Percentiles rank a stretch among this genome's conserved stretches.
These are phyloP conservation scores for Carex sylvatica DNA, from an alignment of 202 grass and related monocot species.

Conservation along the genomic window DNA sequence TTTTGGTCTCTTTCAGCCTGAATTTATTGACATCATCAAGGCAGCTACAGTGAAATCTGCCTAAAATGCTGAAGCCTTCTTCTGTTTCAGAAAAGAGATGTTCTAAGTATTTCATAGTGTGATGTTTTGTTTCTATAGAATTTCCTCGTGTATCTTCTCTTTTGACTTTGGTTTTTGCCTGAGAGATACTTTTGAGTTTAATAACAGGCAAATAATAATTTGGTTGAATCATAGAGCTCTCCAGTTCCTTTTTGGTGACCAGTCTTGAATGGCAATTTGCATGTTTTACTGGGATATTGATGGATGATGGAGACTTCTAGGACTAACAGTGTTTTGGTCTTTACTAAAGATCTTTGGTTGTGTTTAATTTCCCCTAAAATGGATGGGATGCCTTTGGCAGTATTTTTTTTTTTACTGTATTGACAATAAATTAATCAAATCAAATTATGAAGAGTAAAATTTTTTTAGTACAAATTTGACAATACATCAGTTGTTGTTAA, in stretches of 20 bases:
- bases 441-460: background rate
- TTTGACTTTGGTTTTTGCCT: slow-evolving; percentile 25
- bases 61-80: slow-evolving; percentile 4
- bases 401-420: background rate
- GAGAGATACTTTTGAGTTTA: slow-evolving; percentile 22
- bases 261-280: background rate
- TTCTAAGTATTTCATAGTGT: slow-evolving; percentile 16
- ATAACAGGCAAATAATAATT: slow-evolving; percentile 30
- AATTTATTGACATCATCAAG: slow-evolving; percentile 99
- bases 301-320: background rate
- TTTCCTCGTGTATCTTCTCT: slow-evolving; percentile 5
- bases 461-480: background rate
- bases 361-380: background rate
- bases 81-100: background rate
- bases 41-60: slow-evolving; percentile 54
- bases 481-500: background rate
- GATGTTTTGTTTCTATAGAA: slow-evolving; percentile 15
- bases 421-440: background rate
- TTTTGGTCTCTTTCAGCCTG: slow-evolving; percentile 41
- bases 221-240: slow-evolving; percentile 9
- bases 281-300: background rate
- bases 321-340: background rate
- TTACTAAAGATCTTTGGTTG: background rate
- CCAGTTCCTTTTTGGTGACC: background rate
- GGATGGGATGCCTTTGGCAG: background rate